Percentiles rank a stretch among this genome's conserved stretches.
These are phyloP conservation scores for Epichloe aotearoae DNA, from an alignment of 2,329 filamentous ascomycete genomes.

Conservation along the genomic window DNA sequence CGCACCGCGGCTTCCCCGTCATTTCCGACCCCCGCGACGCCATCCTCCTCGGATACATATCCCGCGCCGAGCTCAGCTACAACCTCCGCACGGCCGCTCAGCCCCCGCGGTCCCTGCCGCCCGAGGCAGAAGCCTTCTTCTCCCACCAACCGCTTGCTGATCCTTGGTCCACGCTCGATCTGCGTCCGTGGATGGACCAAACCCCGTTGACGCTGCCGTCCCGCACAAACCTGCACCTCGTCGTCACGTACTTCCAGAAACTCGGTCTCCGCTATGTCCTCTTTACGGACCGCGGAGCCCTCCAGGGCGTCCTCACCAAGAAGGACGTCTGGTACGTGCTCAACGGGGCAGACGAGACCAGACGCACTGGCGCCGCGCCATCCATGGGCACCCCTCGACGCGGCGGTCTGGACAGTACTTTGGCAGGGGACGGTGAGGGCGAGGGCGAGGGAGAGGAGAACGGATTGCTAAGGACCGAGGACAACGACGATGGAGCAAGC, in stretches of 20 bases:
- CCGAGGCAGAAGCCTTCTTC: constrained; percentile 72
- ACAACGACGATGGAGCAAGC: neutral
- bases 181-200: constrained; percentile 97
- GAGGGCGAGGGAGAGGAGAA: neutral
- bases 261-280: constrained; percentile 83
- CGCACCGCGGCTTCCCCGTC: constrained; percentile 85
- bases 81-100: constrained; percentile 48
- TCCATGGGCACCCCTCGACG: neutral
- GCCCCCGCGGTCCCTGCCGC: constrained; percentile 47
- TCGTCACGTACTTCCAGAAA: constrained; percentile 86
- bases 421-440: neutral
- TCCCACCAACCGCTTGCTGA: constrained; percentile 71
- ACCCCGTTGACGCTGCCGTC: constrained; percentile 84
- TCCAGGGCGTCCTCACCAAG: constrained; percentile 84
- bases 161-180: constrained; percentile 64
- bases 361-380: constrained; percentile 24
- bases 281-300: constrained; percentile 66
- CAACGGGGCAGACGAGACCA: constrained; percentile 58
- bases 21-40: constrained; percentile 66
- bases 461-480: neutral
- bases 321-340: constrained; percentile 95
- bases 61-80: constrained; percentile 74
- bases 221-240: constrained; percentile 66
- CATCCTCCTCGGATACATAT: constrained; percentile 83
- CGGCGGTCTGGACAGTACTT: neutral